A percentile compares a stretch with the other conserved stretches of the same genome.
Evolutionary conservation across 2,329 filamentous ascomycete species (phyloP).

Genomic region (Sphaerulina populicola): DNA sequence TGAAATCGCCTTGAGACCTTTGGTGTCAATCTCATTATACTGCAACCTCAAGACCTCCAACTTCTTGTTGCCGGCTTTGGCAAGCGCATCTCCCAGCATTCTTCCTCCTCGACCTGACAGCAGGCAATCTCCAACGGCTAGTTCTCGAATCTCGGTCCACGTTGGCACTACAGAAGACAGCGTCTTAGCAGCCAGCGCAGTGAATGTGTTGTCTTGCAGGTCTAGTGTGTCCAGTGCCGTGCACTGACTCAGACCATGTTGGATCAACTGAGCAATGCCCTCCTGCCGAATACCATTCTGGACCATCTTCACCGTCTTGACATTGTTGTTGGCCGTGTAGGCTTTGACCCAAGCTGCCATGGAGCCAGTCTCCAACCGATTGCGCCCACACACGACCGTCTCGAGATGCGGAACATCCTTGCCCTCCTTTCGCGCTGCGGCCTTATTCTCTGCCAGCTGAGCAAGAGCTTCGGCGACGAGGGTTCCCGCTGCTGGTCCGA

Average conservation of each 20-base stretch:
- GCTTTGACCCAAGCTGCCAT: constrained; percentile 93
- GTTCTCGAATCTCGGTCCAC: constrained; percentile 70
- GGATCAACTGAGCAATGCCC: constrained; percentile 74
- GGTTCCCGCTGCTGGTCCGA: constrained; percentile 83
- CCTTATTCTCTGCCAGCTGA: constrained; percentile 75
- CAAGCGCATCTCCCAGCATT: constrained; percentile 63
- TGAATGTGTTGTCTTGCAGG: constrained; percentile 97
- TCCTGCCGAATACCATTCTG: constrained; percentile 96
- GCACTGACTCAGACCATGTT: constrained; percentile 66
- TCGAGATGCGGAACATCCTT: constrained; percentile 70
- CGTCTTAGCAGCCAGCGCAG: constrained; percentile 66
- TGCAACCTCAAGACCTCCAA: constrained; percentile 76
- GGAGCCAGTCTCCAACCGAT: constrained; percentile 87
- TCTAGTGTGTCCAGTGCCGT: constrained; percentile 67
- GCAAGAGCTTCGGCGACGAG: constrained; percentile 81
- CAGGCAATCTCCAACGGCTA: constrained; percentile 83
- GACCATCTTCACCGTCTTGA: constrained; percentile 90
- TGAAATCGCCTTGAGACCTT: constrained; percentile 63
- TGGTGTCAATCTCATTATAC: constrained; percentile 85
- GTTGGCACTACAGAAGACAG: constrained; percentile 64
- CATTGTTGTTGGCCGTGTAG: constrained; percentile 68
- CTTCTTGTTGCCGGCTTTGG: constrained; percentile 65
- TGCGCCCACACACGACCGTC: constrained; percentile 95
- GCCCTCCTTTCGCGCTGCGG: constrained; percentile 61
- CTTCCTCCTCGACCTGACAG: constrained; percentile 69